A percentile compares a stretch with the other conserved stretches of the same genome.
These are phyloP conservation scores for Amanita phalloides DNA, from an alignment of 768 basidiomycete species.

Conservation along the genomic window DNA sequence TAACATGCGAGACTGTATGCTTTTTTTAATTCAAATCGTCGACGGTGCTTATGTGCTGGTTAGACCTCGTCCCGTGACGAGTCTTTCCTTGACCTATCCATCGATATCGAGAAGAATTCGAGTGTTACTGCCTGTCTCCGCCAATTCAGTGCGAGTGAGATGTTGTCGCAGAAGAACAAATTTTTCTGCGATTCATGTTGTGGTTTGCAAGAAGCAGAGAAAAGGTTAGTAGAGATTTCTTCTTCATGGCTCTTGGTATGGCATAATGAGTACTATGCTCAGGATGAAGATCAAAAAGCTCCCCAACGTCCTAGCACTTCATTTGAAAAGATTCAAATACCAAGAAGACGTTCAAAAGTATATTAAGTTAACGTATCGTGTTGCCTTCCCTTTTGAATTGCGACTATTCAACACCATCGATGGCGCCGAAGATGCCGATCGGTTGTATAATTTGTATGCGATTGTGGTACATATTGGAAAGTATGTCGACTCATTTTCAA, in stretches of 20 bases:
- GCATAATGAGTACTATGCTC: constrained; percentile 6
- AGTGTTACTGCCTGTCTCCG: constrained; percentile 93
- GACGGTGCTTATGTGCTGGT: constrained; percentile 5
- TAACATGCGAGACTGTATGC: constrained; percentile 90
- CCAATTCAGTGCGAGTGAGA: constrained; percentile 96
- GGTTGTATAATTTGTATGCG: constrained; percentile 89
- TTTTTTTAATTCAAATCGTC: constrained; percentile 4
- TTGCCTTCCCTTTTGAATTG: constrained; percentile 92
- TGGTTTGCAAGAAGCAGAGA: constrained; percentile 95
- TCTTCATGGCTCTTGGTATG: neutral
- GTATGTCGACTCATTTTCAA: constrained; percentile 38
- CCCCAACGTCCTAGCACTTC: constrained; percentile 90
- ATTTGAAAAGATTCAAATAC: constrained; percentile 98
- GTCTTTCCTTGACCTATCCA: constrained; percentile 94
- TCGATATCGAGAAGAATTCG: constrained; percentile 98
- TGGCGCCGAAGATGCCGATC: constrained; percentile 82
- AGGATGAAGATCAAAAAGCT: constrained; percentile 99
- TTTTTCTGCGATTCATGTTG: constrained; percentile 98
- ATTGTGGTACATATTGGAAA: constrained; percentile 99
- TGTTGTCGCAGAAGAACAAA: constrained; percentile 97
- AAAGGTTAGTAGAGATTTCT: constrained; percentile 48
- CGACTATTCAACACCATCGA: constrained; percentile 96
- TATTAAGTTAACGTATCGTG: constrained; percentile 93
- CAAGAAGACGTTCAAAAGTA: constrained; percentile 86
- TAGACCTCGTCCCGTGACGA: constrained; percentile 92